Percentiles rank a stretch among this genome's conserved stretches.
Conservation (phyloP, 805 yeast genomes). For the Myxozyma udenii region DNA sequence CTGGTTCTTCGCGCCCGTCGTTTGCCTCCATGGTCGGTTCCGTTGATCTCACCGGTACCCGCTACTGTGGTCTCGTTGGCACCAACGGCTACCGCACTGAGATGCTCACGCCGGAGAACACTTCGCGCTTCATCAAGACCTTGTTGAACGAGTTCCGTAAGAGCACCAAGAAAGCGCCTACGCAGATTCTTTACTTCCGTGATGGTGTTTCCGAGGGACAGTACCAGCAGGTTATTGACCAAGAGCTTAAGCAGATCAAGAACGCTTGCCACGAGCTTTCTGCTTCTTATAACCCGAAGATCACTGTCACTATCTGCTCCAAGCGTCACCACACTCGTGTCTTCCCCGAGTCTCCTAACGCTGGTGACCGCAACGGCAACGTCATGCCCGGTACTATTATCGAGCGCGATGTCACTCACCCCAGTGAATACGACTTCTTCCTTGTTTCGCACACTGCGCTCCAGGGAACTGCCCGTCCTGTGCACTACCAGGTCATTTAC, state of each 20-base stretch:
- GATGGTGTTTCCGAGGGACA: constrained; percentile 41
- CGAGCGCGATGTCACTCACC: constrained; percentile 38
- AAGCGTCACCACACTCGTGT: constrained; percentile 37
- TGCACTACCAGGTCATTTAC: constrained; percentile 38
- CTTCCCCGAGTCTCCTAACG: constrained; percentile 32
- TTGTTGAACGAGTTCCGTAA: constrained; percentile 16
- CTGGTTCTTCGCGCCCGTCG: constrained; percentile 25
- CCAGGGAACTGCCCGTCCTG: constrained; percentile 41
- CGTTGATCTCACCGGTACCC: constrained; percentile 13
- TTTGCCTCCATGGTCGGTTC: constrained; percentile 22
- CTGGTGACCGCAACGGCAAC: constrained; percentile 33
- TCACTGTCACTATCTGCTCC: constrained; percentile 35
- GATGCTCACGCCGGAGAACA: constrained; percentile 9
- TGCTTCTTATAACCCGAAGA: constrained; percentile 31
- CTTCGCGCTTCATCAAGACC: constrained; percentile 5
- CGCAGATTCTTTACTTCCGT: constrained; percentile 36
- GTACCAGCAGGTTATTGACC: constrained; percentile 35
- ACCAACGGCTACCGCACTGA: constrained; percentile 17
- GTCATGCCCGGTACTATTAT: constrained; percentile 37
- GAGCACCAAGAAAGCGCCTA: constrained; percentile 33
- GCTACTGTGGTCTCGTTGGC: constrained; percentile 17
- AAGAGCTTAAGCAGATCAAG: constrained; percentile 35
- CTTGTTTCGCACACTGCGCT: constrained; percentile 39
- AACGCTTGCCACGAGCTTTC: constrained; percentile 12
- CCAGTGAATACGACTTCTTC: constrained; percentile 37